These are phyloP conservation scores for Phytopythium ostracodes DNA, from an alignment of 352 stramenopile genomes.

Conservation along the genomic window DNA sequence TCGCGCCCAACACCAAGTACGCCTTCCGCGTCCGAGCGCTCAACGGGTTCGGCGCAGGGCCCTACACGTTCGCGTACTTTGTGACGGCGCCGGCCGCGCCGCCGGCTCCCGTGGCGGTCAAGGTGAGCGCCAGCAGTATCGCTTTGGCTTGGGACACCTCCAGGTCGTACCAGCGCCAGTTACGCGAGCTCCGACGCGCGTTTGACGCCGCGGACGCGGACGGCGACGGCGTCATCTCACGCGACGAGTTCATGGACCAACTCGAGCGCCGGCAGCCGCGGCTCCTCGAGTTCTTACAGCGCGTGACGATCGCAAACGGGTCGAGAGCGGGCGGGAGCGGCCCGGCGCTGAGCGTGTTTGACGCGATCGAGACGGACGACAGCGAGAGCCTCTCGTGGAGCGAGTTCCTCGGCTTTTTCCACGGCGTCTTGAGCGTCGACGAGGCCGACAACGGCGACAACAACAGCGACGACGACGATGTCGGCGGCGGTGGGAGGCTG, in stretches of 20 bases:
- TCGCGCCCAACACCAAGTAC: slow-evolving; percentile 88
- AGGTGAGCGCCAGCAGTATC: slow-evolving; percentile 65
- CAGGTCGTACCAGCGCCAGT: slow-evolving; percentile 54
- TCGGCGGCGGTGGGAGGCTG: background rate
- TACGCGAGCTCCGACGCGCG: slow-evolving; percentile 71
- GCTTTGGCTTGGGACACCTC: slow-evolving; percentile 75
- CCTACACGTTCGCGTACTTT: slow-evolving; percentile 86
- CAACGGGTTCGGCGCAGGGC: slow-evolving; percentile 87
- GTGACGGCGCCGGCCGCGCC: slow-evolving; percentile 75
- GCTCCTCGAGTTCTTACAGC: slow-evolving; percentile 73
- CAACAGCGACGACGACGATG: background rate
- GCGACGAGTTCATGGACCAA: slow-evolving; percentile 85
- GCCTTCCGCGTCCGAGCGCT: slow-evolving; percentile 86
- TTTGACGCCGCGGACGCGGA: slow-evolving; percentile 82
- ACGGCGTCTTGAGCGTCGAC: slow-evolving; percentile 27
- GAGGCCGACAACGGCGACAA: slow-evolving; percentile 23
- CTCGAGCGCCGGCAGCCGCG: slow-evolving; percentile 73
- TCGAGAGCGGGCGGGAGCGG: slow-evolving; percentile 1
- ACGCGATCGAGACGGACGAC: slow-evolving; percentile 88
- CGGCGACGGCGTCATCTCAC: slow-evolving; percentile 67
- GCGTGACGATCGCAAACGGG: slow-evolving; percentile 22
- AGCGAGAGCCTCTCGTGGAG: slow-evolving; percentile 86
- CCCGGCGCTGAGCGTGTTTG: slow-evolving; percentile 73
- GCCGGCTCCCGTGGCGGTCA: slow-evolving; percentile 55
- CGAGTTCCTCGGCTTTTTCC: slow-evolving; percentile 81